A percentile compares a stretch with the other conserved stretches of the same genome.
These are phyloP conservation scores for Pelomyxa schiedti DNA, from an alignment of 78 protist genomes.

Conservation along the genomic window DNA sequence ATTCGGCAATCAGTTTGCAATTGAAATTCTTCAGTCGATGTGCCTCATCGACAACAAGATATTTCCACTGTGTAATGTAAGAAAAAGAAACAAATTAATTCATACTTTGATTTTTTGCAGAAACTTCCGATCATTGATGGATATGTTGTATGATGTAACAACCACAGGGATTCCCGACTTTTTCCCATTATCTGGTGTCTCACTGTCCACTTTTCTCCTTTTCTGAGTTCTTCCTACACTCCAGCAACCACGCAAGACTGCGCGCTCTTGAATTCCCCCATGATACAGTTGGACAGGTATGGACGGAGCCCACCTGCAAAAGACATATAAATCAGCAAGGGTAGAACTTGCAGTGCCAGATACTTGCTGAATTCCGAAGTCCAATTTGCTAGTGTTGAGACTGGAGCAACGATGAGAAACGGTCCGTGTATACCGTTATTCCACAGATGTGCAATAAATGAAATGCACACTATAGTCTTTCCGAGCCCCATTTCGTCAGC, in stretches of 20 bases:
- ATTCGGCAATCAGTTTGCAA: not conserved
- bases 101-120: slow-evolving; percentile 17
- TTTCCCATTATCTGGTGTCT: no score
- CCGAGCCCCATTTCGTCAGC: slow-evolving; percentile 89
- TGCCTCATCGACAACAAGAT: slow-evolving; percentile 73
- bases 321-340: not conserved
- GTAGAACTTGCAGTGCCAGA: no score
- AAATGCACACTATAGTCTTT: slow-evolving; percentile 87
- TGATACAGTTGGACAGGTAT: slow-evolving; percentile 40
- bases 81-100: not conserved
- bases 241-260: not conserved
- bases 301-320: slow-evolving; percentile 68
- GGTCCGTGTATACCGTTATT: slow-evolving; percentile 74
- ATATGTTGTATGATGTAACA: slow-evolving; percentile 65
- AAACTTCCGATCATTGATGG: slow-evolving; percentile 25
- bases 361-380: slow-evolving; percentile 73
- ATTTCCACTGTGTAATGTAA: slow-evolving; percentile 29
- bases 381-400: slow-evolving; percentile 92
- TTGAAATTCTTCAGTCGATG: slow-evolving; percentile 62
- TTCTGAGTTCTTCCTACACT: no score
- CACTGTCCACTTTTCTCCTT: no score
- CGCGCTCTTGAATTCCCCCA: slow-evolving; percentile 52
- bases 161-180: slow-evolving; percentile 5
- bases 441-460: slow-evolving; percentile 57
- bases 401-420: slow-evolving; percentile 89